phyloP scores from a whole-genome alignment of 495 filamentous ascomycete genomes.

The Aspergillus taichungensis region DNA sequence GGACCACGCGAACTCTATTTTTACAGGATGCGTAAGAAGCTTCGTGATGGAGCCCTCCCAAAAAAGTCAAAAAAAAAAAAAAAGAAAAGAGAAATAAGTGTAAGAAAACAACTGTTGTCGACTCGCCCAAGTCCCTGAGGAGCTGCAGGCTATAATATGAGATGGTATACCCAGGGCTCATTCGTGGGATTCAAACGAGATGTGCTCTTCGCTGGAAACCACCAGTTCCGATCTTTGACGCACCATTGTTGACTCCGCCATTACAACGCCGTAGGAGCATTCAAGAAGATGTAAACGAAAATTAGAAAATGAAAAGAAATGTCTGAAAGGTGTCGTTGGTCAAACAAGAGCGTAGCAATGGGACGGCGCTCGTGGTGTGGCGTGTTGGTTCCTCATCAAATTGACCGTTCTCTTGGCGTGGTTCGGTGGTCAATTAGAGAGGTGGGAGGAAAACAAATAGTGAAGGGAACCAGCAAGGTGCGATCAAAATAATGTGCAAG shows the following conservation, averaged over 20 bases:
- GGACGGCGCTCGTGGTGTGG: neutral
- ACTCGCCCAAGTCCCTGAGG: slow-evolving; percentile 3
- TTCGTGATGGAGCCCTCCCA: slow-evolving; percentile 6
- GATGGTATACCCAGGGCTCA: neutral
- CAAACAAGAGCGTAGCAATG: neutral
- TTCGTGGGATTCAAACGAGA: slow-evolving; percentile 5
- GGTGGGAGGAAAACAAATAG: slow-evolving; percentile 10
- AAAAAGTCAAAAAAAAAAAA: slow-evolving; percentile 8
- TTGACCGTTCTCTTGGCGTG: too few species aligned
- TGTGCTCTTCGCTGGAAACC: slow-evolving; percentile 15
- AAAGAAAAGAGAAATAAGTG: slow-evolving; percentile 4
- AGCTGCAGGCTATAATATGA: neutral
- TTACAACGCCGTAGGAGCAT: slow-evolving; percentile 13
- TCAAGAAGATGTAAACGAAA: neutral
- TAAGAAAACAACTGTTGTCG: neutral
- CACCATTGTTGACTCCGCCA: slow-evolving; percentile 17
- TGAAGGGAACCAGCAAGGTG: slow-evolving; percentile 9
- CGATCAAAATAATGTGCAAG: slow-evolving; percentile 35
- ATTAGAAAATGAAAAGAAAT: slow-evolving; percentile 14
- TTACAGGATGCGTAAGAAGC: slow-evolving; percentile 30
- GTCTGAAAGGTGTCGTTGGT: slow-evolving; percentile 3
- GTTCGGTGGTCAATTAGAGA: neutral
- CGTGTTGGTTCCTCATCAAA: neutral
- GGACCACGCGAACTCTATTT: slow-evolving; percentile 33
- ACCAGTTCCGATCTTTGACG: slow-evolving; percentile 16